Conservation (phyloP, 2,329 filamentous ascomycete species). For the Colletotrichum coccodes region DNA sequence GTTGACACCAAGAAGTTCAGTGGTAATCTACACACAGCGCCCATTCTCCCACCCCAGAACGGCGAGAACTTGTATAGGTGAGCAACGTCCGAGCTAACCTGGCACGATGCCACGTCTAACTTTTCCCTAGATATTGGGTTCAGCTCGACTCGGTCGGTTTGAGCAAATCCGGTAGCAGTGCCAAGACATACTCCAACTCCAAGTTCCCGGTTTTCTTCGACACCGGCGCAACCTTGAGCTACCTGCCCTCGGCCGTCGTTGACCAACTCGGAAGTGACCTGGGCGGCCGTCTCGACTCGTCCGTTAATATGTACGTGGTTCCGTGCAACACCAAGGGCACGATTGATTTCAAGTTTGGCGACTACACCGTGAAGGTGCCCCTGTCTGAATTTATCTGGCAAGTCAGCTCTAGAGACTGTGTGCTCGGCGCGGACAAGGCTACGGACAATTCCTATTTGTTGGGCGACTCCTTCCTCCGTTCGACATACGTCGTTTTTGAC, state of each 20-base stretch:
- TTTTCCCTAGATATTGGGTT: slow-evolving; percentile 51
- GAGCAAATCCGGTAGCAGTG: slow-evolving; percentile 41
- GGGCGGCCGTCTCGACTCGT: slow-evolving; percentile 53
- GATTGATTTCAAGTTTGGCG: slow-evolving; percentile 60
- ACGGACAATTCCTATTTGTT: slow-evolving; percentile 45
- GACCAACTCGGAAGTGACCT: slow-evolving; percentile 54
- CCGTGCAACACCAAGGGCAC: slow-evolving; percentile 54
- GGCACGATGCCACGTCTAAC: neutral
- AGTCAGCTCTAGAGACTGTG: slow-evolving; percentile 45
- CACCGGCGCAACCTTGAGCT: slow-evolving; percentile 74
- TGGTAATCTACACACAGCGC: slow-evolving; percentile 44
- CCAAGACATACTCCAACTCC: slow-evolving; percentile 38
- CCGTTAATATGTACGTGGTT: slow-evolving; percentile 58
- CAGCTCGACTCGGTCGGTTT: slow-evolving; percentile 49
- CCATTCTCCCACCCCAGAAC: slow-evolving; percentile 41
- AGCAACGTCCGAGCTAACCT: neutral
- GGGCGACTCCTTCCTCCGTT: slow-evolving; percentile 56
- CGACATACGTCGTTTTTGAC: slow-evolving; percentile 52
- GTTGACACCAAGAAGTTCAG: slow-evolving; percentile 57
- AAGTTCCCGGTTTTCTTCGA: slow-evolving; percentile 66
- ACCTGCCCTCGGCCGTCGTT: slow-evolving; percentile 69
- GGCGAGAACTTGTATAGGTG: slow-evolving; percentile 37
- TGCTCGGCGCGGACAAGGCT: slow-evolving; percentile 58
- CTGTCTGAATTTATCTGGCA: slow-evolving; percentile 59
- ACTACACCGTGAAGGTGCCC: slow-evolving; percentile 54